phyloP scores from a whole-genome alignment of 176 grass and related monocot genomes.

The Carex littledalei region DNA sequence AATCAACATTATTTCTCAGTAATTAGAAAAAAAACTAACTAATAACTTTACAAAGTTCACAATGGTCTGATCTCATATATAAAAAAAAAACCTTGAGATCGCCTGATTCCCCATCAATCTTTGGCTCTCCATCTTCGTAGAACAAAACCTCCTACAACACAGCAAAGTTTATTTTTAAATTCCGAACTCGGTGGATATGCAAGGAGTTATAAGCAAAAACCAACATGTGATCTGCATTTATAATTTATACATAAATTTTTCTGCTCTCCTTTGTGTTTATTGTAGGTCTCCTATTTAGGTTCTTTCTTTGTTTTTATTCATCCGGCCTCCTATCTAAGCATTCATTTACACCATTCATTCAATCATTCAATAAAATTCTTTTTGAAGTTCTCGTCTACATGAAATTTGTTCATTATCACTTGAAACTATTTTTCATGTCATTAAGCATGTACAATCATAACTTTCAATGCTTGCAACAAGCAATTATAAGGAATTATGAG shows the following conservation, averaged over 20 bases:
- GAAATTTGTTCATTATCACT: neutral
- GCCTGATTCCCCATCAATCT: conserved; percentile 90
- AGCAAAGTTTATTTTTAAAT: neutral
- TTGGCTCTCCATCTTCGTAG: conserved; percentile 97
- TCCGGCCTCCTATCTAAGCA: neutral
- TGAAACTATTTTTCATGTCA: neutral
- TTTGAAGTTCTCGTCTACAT: neutral
- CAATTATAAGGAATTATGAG: neutral
- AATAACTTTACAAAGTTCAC: neutral
- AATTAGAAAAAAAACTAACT: neutral
- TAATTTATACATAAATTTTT: neutral
- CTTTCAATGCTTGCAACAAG: neutral
- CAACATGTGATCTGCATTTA: neutral
- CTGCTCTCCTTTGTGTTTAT: neutral
- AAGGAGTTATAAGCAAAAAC: neutral
- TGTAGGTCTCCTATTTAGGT: neutral
- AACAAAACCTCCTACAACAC: conserved; percentile 69
- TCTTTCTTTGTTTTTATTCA: neutral
- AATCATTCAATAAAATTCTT: neutral
- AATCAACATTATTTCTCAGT: conserved; percentile 3
- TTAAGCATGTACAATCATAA: neutral
- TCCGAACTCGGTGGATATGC: neutral
- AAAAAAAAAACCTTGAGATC: conserved; percentile 76
- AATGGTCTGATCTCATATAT: neutral
- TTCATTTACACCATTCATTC: neutral